A percentile compares a stretch with the other conserved stretches of the same genome.
Conservation (phyloP, 2,329 filamentous ascomycete genomes). For the Boeremia lycopersici region DNA sequence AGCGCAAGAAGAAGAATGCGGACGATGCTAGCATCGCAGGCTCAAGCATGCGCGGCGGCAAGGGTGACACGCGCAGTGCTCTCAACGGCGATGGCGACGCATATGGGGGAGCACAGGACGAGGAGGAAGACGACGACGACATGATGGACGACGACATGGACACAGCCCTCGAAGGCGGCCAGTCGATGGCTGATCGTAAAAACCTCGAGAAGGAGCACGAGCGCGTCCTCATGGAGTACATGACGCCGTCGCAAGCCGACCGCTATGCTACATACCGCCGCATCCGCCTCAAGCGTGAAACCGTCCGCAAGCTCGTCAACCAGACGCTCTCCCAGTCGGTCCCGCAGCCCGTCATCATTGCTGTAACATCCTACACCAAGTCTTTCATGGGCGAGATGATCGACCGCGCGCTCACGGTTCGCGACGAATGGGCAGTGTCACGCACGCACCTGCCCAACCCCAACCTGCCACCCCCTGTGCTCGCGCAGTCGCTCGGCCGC, state of each 20-base stretch:
- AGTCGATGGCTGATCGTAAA: constrained; percentile 62
- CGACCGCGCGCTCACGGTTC: constrained; percentile 71
- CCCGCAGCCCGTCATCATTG: constrained; percentile 72
- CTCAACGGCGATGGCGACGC: constrained; percentile 51
- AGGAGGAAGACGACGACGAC: constrained; percentile 63
- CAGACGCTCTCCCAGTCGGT: constrained; percentile 81
- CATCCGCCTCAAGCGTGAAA: constrained; percentile 70
- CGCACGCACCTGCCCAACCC: constrained; percentile 43
- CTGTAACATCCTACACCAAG: constrained; percentile 78
- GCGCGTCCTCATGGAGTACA: constrained; percentile 65
- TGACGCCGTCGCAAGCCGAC: constrained; percentile 70
- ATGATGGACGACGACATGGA: constrained; percentile 52
- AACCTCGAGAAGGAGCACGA: constrained; percentile 72
- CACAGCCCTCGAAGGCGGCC: constrained; percentile 54
- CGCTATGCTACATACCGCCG: constrained; percentile 75
- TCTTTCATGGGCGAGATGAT: constrained; percentile 78
- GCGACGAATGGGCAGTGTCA: constrained; percentile 71
- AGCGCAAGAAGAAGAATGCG: constrained; percentile 55
- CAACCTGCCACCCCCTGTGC: constrained; percentile 32
- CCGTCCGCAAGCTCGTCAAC: constrained; percentile 77
- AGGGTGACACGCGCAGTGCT: constrained; percentile 43
- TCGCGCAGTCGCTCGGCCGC: constrained; percentile 33
- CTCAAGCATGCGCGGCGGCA: constrained; percentile 39
- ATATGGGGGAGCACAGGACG: constrained; percentile 64
- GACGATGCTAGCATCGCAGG: constrained; percentile 45